Conservation (phyloP, 1,284 basidiomycete species). For the Phellopilus nigrolimitatus region DNA sequence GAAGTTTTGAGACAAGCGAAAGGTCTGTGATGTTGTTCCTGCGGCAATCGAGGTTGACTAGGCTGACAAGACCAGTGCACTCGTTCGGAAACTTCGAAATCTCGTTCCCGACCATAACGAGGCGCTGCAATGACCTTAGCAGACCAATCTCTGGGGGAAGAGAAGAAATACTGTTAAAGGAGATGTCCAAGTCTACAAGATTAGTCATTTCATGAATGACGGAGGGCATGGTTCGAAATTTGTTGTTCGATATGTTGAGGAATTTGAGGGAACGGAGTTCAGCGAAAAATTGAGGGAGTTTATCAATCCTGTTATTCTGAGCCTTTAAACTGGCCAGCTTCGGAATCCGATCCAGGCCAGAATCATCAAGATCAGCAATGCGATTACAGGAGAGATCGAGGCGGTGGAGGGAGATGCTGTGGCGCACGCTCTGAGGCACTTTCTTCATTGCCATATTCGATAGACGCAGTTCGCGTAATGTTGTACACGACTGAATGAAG, state of each 20-base stretch:
- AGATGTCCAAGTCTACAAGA: slow-evolving; percentile 87
- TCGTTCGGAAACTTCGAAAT: slow-evolving; percentile 74
- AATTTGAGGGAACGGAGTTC: slow-evolving; percentile 68
- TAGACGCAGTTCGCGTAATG: slow-evolving; percentile 81
- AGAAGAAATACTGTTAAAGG: slow-evolving; percentile 87
- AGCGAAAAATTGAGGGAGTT: slow-evolving; percentile 83
- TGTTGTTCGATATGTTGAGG: slow-evolving; percentile 97
- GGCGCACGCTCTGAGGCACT: slow-evolving; percentile 81
- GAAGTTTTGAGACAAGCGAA: slow-evolving; percentile 62
- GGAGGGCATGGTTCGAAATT: slow-evolving; percentile 77
- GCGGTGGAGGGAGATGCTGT: slow-evolving; percentile 71
- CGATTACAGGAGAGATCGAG: slow-evolving; percentile 94
- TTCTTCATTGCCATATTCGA: slow-evolving; percentile 95
- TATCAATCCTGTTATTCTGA: slow-evolving; percentile 92
- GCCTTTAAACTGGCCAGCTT: slow-evolving; percentile 73
- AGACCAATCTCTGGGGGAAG: slow-evolving; percentile 80
- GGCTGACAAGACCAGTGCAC: slow-evolving; percentile 54
- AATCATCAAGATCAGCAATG: slow-evolving; percentile 86
- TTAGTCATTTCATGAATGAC: slow-evolving; percentile 74
- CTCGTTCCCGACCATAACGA: slow-evolving; percentile 89
- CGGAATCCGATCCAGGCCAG: slow-evolving; percentile 74
- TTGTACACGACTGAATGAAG: slow-evolving; percentile 89
- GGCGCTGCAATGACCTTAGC: slow-evolving; percentile 63
- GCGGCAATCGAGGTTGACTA: slow-evolving; percentile 77
- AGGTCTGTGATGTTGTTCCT: slow-evolving; percentile 81